Evolutionary conservation across 345 rosid genomes (phyloP), one percentile per base, ranked within the genome.

Genomic region (rapeseed (Brassica napus)): DNA sequence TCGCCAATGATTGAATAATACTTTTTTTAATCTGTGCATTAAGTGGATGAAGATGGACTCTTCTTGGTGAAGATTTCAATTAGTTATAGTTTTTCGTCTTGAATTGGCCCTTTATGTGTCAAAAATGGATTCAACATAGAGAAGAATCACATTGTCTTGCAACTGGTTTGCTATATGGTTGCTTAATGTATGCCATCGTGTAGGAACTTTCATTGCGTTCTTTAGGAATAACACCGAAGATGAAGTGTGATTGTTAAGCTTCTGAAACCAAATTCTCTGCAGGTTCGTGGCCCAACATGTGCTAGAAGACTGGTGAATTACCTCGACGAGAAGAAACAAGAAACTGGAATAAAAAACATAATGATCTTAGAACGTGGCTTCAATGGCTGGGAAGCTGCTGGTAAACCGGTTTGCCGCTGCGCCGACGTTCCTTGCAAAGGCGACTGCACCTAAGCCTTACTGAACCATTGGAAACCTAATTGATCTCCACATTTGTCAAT

Each of bases 241-340:
- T 28, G 24, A 64, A 69, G 59, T 54, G 71, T 55, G 67, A 80
- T 69, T 69, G 52, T 35, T 39, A 65, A 75, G 31, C 35, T n/a
- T 60, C 62, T 60, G 37, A 71, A 21, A 24, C 4, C 34, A 47
- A 8, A 60, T 72, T 34, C n/a, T 39, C 60, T 79, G 83, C 77
- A 94, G 97, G 97, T 94, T 76, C 97, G 97, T 0, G 95, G 97
- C 7, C 98, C 98, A 76, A 87, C 88, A 21, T 92, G 97, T 85
- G 98, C 97, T 5, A 83, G 88, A 79, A 89, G 87, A 82, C 82
- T 94, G 0, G 92, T 86, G 71, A 85, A 82, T 77, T 90, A 87
- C 74, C 92, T 94, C 0, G 88, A 88, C 74, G 95, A 90, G 84
- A 58, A 73, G 83, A 88, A 87, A 47, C 87, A 91, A 82, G 95